Percentiles rank a stretch among this genome's conserved stretches.
Evolutionary conservation across 306 rosid species (phyloP).

Genomic region (Castanea sativa): DNA sequence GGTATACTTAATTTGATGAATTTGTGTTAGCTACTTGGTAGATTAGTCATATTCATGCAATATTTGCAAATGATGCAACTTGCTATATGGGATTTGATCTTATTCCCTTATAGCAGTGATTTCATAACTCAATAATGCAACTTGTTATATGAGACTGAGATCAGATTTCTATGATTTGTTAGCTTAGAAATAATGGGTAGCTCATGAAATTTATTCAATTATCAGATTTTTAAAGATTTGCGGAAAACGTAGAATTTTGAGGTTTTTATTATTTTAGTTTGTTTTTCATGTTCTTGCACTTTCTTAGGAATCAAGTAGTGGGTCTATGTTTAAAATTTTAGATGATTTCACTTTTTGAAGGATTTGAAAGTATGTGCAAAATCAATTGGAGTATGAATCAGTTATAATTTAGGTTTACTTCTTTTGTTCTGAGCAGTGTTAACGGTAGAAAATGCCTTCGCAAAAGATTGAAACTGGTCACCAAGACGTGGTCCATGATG

Average conservation of each 20-base stretch:
- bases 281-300: not conserved
- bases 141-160: not conserved
- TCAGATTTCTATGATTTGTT: not conserved
- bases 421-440: not conserved
- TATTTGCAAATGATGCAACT: no score
- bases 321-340: not conserved
- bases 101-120: no score
- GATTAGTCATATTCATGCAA: no score
- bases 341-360: not conserved
- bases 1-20: no score
- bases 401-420: not conserved
- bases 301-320: not conserved
- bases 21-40: no score
- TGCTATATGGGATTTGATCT: no score
- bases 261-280: not conserved
- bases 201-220: not conserved
- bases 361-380: not conserved
- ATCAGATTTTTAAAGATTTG: not conserved
- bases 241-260: not conserved
- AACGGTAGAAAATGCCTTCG: constrained; percentile 53
- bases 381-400: not conserved
- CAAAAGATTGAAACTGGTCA: constrained; percentile 85
- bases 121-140: no score
- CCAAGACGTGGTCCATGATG: constrained; percentile 72
- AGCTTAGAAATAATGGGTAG: not conserved